A percentile compares a stretch with the other conserved stretches of the same genome.
Conservation (phyloP, 2,329 filamentous ascomycete species). For the Boeremia lycopersici region DNA sequence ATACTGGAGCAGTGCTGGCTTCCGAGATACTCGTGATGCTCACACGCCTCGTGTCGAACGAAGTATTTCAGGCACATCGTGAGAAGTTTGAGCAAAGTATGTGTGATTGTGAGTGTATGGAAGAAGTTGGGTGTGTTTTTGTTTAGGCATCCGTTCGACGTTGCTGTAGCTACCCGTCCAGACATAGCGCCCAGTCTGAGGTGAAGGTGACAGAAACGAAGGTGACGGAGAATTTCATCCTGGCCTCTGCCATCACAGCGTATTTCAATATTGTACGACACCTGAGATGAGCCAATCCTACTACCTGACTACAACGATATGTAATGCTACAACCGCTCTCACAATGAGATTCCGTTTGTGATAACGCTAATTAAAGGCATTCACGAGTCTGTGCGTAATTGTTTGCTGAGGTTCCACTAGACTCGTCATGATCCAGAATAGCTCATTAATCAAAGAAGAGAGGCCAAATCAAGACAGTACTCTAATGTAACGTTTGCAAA, state of each 20-base stretch:
- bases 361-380: background rate
- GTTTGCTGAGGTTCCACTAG: background rate
- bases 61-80: constrained; percentile 15
- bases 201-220: background rate
- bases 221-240: background rate
- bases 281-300: background rate
- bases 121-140: background rate
- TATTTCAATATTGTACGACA: no score
- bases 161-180: constrained; percentile 4
- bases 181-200: no score
- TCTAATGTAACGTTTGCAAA: no score
- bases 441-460: no score
- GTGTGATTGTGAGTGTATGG: background rate
- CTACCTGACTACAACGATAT: background rate
- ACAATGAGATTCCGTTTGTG: background rate
- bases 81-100: background rate
- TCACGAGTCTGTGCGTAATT: background rate
- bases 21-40: constrained; percentile 13
- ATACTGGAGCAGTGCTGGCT: constrained; percentile 4
- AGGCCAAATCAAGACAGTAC: no score
- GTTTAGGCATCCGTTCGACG: constrained; percentile 1
- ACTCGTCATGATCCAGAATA: no score
- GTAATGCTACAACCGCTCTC: background rate
- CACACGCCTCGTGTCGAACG: background rate
- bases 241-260: background rate